phyloP scores from a whole-genome alignment of 163 green algal genomes.

The Coccomyxa subellipsoidea region DNA sequence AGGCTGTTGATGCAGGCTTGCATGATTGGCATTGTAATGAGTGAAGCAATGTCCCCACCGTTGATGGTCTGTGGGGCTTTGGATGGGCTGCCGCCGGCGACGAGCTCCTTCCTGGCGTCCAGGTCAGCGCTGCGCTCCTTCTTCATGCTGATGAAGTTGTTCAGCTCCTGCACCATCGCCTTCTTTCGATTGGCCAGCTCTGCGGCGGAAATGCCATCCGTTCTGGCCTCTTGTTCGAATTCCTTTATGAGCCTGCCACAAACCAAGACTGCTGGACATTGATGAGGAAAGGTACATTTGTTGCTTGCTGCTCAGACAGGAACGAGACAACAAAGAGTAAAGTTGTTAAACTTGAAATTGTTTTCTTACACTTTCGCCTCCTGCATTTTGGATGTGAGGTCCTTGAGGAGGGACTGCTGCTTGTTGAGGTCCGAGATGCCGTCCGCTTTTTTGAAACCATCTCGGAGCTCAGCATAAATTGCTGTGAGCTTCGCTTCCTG shows the following conservation, averaged over 20 bases:
- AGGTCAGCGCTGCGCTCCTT: slow-evolving; percentile 44
- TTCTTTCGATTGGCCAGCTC: slow-evolving; percentile 61
- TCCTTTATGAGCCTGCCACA: slow-evolving; percentile 78
- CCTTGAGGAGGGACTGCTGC: slow-evolving; percentile 58
- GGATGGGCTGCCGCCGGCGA: neutral
- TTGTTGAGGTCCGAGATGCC: slow-evolving; percentile 52
- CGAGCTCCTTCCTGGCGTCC: slow-evolving; percentile 15
- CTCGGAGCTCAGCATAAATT: slow-evolving; percentile 59
- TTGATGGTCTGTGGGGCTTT: neutral
- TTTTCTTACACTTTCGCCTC: slow-evolving; percentile 62
- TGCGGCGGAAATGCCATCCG: slow-evolving; percentile 63
- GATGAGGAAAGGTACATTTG: too few species aligned
- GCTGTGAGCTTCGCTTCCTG: slow-evolving; percentile 63
- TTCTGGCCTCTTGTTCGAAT: slow-evolving; percentile 80
- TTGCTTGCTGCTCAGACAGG: too few species aligned
- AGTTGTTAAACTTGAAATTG: neutral
- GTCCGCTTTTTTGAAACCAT: slow-evolving; percentile 66
- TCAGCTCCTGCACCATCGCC: slow-evolving; percentile 70
- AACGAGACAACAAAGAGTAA: too few species aligned
- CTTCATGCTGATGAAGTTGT: slow-evolving; percentile 75
- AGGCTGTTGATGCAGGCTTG: too few species aligned
- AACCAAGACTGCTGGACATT: too few species aligned
- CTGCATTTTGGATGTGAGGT: slow-evolving; percentile 69
- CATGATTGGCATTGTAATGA: too few species aligned
- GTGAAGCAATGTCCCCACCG: too few species aligned